Evolutionary conservation across 345 rosid genomes (phyloP), one percentile per base, ranked within the genome.

Genomic region (Erysimum cheiranthoides): DNA sequence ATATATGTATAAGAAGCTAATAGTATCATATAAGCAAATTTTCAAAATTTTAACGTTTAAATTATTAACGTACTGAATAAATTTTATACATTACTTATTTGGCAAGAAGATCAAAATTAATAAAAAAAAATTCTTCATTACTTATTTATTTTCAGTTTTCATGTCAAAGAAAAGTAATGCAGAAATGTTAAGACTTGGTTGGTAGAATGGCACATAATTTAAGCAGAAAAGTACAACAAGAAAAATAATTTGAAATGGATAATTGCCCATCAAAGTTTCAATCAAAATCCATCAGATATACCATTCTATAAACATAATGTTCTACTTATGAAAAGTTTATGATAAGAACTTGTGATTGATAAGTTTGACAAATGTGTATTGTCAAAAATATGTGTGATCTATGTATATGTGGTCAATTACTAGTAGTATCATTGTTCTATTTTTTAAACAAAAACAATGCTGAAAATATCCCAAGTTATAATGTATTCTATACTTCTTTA

Each of bases 161-260:
- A 56, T 10, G 58, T 54, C 60, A 46, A 66, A 35, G 40, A 56
- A n/a, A 74, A 35, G 68, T 49, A 43, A 49, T 42, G 70, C 8
- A 75, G 38, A 52, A 61, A 17, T 62, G 42, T 61, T 61, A 21
- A 69, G 25, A 35, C 51, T 70, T 27, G 51, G 66, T 70, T 70
- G 71, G 71, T 62, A 45, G 70, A 61, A 35, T 63, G 61, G 45
- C 67, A 38, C 30, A 70, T 63, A 70, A 70, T 53, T 53, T 10
- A 69, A 76, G 59, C 59, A 17, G 4, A 76, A 69, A 43, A 16
- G 16, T 70, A 70, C 59, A 70, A 52, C 38, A 61, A 31, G 17
- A 7, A 51, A 35, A 13, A 68, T 32, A 51, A 28, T 8, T 13
- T 14, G 9, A 47, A 39, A 61, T 60, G 11, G 57, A 42, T 61